Base-by-base conservation (phyloP, 306 rosid species). In the Castanospermum australe region DNA sequence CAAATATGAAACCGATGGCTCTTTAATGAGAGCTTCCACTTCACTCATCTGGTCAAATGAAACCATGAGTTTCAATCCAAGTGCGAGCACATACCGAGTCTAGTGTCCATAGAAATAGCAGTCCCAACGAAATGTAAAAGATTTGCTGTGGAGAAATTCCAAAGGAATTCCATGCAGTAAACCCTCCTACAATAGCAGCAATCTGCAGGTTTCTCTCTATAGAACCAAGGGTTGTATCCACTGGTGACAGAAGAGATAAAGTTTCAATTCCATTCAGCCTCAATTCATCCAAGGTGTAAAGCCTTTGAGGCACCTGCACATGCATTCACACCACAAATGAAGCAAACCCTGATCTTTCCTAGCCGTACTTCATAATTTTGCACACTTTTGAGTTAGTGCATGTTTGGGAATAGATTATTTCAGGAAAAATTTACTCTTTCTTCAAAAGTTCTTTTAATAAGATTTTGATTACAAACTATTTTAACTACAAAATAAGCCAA, bases 201-300 rank as follows among this genome's bases (percentile, higher is more conserved):
- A 91, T 82, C 87, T 92, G 95, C 42, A 92, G 84, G 73, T 87
- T 91, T 67, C 98, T 88, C 76, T 95, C 88, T 11, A 92, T 89
- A 14, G 97, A 86, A 79, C 97, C 98, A 68, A 95, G 98, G 71
- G 98, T 95, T 24, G 90, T 20, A 75, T 95, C 99, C 32, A 79
- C 92, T 0, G 97, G 98, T 13, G 98, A 92, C 5, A 95, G 78
- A 85, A 95, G 97, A 62, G 99, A 88, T 2, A 72, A 21, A 2
- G 99, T 15, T 55, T 90, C 94, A 15, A 95, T 95, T 70, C 97
- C 96, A 81, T 95, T 95, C 59, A 92, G 86, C 93, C 85, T 95
- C 83, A 95, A 85, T 84, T 95, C 99, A 66, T 92, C 98, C 89
- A 95, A 90, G 44, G 94, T 83, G 86, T 95, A 95, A 22, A 95